Percentiles rank a stretch among this genome's conserved stretches.
These are phyloP conservation scores for Parathielavia hyrcaniae DNA, from an alignment of 495 filamentous ascomycete genomes.

Conservation along the genomic window DNA sequence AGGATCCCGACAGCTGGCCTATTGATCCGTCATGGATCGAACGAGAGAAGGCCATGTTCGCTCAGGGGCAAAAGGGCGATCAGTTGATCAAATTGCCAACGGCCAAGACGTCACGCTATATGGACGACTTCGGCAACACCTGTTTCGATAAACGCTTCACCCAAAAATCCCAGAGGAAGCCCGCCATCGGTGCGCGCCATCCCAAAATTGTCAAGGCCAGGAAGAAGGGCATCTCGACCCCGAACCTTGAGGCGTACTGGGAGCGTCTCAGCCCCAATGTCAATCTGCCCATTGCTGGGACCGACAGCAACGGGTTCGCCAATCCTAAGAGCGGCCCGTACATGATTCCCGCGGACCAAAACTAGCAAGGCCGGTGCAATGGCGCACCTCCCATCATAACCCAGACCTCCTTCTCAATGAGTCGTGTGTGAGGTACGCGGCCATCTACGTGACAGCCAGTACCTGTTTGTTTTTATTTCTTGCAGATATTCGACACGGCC, in stretches of 20 bases:
- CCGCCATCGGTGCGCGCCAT: constrained; percentile 15
- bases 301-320: neutral
- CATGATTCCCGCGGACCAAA: neutral
- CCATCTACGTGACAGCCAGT: too few relatives aligned
- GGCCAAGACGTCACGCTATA: constrained; percentile 1
- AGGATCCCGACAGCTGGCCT: neutral
- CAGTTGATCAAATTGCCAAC: constrained; percentile 19
- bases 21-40: neutral
- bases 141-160: constrained; percentile 21
- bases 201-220: constrained; percentile 23
- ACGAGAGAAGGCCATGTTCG: constrained; percentile 8
- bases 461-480: too few relatives aligned
- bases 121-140: constrained; percentile 13
- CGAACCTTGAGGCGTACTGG: constrained; percentile 22
- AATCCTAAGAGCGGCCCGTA: too few relatives aligned
- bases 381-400: too few relatives aligned
- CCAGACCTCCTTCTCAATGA: neutral
- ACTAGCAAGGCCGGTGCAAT: neutral
- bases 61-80: constrained; percentile 15
- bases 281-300: constrained; percentile 31
- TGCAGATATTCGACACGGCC: neutral
- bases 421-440: too few relatives aligned
- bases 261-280: constrained; percentile 10
- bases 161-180: neutral
- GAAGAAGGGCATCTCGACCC: constrained; percentile 8